phyloP scores from a whole-genome alignment of 2,329 filamentous ascomycete genomes.

The Trichoderma polysporum region DNA sequence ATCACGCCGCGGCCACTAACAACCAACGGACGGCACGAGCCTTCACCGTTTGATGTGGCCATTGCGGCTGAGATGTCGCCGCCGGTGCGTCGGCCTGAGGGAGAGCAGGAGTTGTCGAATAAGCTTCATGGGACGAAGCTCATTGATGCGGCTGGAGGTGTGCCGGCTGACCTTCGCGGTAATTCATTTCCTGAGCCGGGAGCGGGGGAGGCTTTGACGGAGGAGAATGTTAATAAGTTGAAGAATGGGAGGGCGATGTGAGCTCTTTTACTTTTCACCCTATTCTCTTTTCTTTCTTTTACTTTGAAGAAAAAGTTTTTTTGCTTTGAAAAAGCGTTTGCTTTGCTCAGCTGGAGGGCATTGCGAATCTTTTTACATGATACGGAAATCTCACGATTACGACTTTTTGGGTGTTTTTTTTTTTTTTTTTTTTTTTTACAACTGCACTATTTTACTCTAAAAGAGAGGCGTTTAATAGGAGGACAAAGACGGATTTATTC shows the following conservation, averaged over 20 bases:
- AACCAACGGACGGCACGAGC: constrained; percentile 40
- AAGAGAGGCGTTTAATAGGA: constrained; percentile 11
- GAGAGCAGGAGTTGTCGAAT: constrained; percentile 43
- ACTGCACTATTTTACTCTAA: background rate
- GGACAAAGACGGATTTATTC: background rate
- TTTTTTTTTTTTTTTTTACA: background rate
- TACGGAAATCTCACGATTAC: constrained; percentile 17
- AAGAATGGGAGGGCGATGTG: constrained; percentile 35
- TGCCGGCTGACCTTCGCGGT: constrained; percentile 32
- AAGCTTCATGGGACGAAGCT: constrained; percentile 49
- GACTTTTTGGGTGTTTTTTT: background rate
- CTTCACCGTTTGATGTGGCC: constrained; percentile 43
- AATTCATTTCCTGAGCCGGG: constrained; percentile 38
- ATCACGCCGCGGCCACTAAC: constrained; percentile 44
- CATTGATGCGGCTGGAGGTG: constrained; percentile 46
- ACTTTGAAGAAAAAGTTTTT: constrained; percentile 5
- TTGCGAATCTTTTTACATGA: background rate
- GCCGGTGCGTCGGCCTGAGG: constrained; percentile 37
- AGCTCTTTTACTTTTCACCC: background rate
- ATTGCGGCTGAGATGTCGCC: constrained; percentile 34
- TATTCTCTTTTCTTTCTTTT: background rate
- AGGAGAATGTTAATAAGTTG: constrained; percentile 54
- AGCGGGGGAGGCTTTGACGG: constrained; percentile 48
- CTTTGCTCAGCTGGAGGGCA: background rate
- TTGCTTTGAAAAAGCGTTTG: background rate